phyloP scores from a whole-genome alignment of 1,139 yeast species.

The Lodderomyces theae region DNA sequence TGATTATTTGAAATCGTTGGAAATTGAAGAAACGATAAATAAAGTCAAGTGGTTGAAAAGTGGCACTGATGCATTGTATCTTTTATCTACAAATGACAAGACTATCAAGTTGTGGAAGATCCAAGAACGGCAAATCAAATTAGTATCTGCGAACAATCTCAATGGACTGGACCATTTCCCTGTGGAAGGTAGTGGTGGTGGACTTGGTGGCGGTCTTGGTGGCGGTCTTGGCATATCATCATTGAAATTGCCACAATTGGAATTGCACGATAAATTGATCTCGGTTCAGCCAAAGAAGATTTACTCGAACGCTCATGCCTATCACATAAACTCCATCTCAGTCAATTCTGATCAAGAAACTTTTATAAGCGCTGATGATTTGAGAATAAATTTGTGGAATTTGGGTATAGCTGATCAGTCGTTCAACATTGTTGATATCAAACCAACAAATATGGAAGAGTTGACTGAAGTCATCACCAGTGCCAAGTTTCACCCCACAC shows the following conservation, averaged over 20 bases:
- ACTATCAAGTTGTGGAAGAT: constrained; percentile 97
- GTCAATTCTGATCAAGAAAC: constrained; percentile 97
- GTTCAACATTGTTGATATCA: constrained; percentile 94
- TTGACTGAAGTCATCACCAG: constrained; percentile 97
- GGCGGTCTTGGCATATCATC: constrained; percentile 21
- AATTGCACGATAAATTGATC: constrained; percentile 89
- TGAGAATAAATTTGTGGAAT: constrained; percentile 95
- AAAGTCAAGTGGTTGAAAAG: constrained; percentile 95
- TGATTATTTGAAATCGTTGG: constrained; percentile 91
- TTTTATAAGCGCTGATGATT: constrained; percentile 88
- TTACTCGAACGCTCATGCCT: constrained; percentile 95
- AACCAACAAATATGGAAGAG: constrained; percentile 98
- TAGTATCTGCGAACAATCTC: constrained; percentile 88
- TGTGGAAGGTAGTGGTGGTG: constrained; percentile 7
- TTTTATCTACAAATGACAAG: constrained; percentile 92
- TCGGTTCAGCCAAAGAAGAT: constrained; percentile 93
- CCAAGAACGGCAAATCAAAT: constrained; percentile 85
- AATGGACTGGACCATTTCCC: constrained; percentile 38
- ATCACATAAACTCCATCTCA: constrained; percentile 94
- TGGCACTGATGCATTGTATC: constrained; percentile 81
- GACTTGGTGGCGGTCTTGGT: neutral
- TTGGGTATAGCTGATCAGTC: constrained; percentile 92
- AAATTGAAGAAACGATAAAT: constrained; percentile 96
- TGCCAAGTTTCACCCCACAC: constrained; percentile 92
- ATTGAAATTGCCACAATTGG: constrained; percentile 79